Evolutionary conservation across 2,329 filamentous ascomycete genomes (phyloP), one percentile per base, ranked within the genome.

Genomic region (Cytospora leucostoma): DNA sequence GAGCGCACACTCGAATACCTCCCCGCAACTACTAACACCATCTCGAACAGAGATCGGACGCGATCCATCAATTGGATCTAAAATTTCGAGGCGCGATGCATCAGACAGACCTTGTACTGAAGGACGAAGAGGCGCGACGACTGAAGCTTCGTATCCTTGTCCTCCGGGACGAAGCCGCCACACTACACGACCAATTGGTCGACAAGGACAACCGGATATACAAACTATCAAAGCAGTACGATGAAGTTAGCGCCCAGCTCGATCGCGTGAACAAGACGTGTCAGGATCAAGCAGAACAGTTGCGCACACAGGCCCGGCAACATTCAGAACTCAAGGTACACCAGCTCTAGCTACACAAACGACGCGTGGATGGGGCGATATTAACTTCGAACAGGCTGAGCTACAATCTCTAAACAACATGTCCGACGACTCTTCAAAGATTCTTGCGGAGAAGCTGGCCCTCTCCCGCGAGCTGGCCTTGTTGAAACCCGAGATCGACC

Each of bases 101-200:
- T 68, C 81, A 87, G 61, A 84, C 89, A 40, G 84, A 91, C 59
- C 79, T 88, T 12, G 81, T 96, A 61, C 78, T 86, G 68, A 90
- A 91, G 70, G 87, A 92, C 67, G 93, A 98, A 74, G 86, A 88
- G 65, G 80, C 85, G 47, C 87, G 93, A 55, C 84, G 88, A 67
- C 76, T 92, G 59, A 86, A 86, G 68, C 81, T 94, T 65, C 85
- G 88, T 66, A 81, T 88, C 61, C 77, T 93, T 60, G 76, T 93
- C n/a, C 79, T 91, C n/a, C 82, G 88, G 66, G 87, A 93, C 67
- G 89, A 96, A 67, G 91, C 89, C 67, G 84, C 88, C 55, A 81
- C 84, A 11, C 76, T 97, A 34, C 84, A 86, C 67, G 83, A 87
- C 52, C 82, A 88, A 67, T 74, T 93, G 19, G 75, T 80, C 4